phyloP scores from a whole-genome alignment of 345 rosid genomes.

The Arabidopsis suecica region DNA sequence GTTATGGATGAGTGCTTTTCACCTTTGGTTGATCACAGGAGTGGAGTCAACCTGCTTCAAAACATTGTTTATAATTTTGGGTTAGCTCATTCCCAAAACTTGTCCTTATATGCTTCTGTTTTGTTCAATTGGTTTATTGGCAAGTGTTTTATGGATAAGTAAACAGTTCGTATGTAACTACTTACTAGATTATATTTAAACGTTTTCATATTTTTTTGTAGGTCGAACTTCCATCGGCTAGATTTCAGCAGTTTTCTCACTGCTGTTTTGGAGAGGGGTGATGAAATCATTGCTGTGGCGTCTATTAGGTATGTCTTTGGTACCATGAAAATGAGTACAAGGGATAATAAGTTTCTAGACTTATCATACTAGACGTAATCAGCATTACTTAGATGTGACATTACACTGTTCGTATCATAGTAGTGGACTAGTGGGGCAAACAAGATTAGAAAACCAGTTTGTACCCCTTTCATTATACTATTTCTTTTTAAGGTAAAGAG shows the following conservation, averaged over 20 bases:
- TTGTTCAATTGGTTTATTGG: conserved; percentile 21
- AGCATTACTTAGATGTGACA: conserved; percentile 5
- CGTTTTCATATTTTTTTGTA: conserved; percentile 44
- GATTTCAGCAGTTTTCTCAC: conserved; percentile 77
- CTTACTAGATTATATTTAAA: conserved; percentile 6
- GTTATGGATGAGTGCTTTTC: conserved; percentile 96
- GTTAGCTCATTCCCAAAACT: conserved; percentile 50
- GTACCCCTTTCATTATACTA: not conserved
- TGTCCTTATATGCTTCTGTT: conserved; percentile 20
- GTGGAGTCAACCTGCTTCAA: conserved; percentile 84
- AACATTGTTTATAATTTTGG: conserved; percentile 87
- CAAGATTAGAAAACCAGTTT: not conserved
- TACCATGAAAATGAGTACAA: conserved; percentile 15
- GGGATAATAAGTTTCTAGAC: conserved; percentile 9
- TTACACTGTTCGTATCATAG: not conserved
- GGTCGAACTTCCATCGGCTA: conserved; percentile 88
- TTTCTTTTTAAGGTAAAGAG: not conserved
- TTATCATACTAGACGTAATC: conserved; percentile 2
- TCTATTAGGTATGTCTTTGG: conserved; percentile 69
- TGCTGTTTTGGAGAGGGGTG: conserved; percentile 83
- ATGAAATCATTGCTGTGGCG: conserved; percentile 84
- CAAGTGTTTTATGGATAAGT: not conserved
- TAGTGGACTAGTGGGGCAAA: not conserved
- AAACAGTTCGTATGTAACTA: not conserved
- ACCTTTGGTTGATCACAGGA: conserved; percentile 84